A percentile compares a stretch with the other conserved stretches of the same genome.
phyloP scores from a whole-genome alignment of 768 basidiomycete species.

The Pisolithus marmoratus region DNA sequence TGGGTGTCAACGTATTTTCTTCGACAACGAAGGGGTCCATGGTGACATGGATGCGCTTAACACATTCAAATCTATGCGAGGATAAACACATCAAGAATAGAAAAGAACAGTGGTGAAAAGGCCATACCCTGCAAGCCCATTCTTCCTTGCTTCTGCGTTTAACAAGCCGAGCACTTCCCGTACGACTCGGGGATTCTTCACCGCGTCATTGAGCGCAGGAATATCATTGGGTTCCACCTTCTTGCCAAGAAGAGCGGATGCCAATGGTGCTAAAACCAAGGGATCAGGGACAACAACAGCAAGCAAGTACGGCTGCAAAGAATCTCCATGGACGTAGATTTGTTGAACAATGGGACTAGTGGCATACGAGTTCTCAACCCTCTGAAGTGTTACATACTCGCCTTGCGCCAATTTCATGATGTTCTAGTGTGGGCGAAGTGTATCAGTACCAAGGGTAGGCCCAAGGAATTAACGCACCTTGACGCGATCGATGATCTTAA shows the following conservation, averaged over 20 bases:
- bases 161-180: slow-evolving; percentile 52
- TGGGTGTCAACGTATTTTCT: slow-evolving; percentile 83
- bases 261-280: slow-evolving; percentile 55
- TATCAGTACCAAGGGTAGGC: not conserved
- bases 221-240: slow-evolving; percentile 48
- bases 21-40: slow-evolving; percentile 72
- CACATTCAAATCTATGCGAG: slow-evolving; percentile 73
- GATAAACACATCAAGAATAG: not conserved
- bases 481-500: slow-evolving; percentile 92
- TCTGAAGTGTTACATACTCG: slow-evolving; percentile 97
- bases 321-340: slow-evolving; percentile 87
- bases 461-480: slow-evolving; percentile 49
- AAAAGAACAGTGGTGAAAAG: not conserved
- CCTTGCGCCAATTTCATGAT: slow-evolving; percentile 98
- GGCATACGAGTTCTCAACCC: slow-evolving; percentile 79
- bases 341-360: slow-evolving; percentile 66
- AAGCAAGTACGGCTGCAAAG: slow-evolving; percentile 82
- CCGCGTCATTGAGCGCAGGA: slow-evolving; percentile 44
- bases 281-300: slow-evolving; percentile 85
- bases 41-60: slow-evolving; percentile 77
- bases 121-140: slow-evolving; percentile 71
- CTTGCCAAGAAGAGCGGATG: slow-evolving; percentile 46
- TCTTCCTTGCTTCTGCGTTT: slow-evolving; percentile 53
- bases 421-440: slow-evolving; percentile 48
- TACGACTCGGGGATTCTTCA: slow-evolving; percentile 55